Evolutionary conservation across 345 rosid species (phyloP), one percentile per base, ranked within the genome.

Genomic region (Hibiscus tridactylites): DNA sequence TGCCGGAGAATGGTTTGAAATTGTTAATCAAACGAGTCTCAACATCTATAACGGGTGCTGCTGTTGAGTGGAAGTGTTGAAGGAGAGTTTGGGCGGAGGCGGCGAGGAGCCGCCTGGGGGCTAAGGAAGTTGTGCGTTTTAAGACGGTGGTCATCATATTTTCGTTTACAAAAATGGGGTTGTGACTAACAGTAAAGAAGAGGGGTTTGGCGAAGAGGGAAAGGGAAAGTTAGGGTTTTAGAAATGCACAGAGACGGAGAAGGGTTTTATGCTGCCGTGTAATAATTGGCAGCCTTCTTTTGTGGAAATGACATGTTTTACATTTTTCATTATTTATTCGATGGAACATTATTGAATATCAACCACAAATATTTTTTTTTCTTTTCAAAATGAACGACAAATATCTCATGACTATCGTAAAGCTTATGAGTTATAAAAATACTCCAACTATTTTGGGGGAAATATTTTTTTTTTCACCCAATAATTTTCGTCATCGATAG

Each of bases 141-240:
- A 68, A 28, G 59, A 68, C 59, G 9, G 28, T 68, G 59, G n/a
- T 68, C 71, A 67, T 67, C 71, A 68, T 68, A 10, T 49, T 46
- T 46, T 39, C 16, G 24, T 42, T 21, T 29, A 3, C 28, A 11
- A 42, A 13, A 66, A 26, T 24, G 3, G 10, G 9, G 57, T 16
- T 16, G 10, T 58, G 26, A 9, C 26, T 15, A 50, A 29, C 44
- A 50, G 70, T 24, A 6, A 49, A 66, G 68, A 10, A 5, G 3
- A 19, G 33, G 19, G 28, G 3, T 9, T 13, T 3, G 42, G 60
- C 3, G 16, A 58, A 24, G 13, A 17, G 12, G 52, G 17, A 16
- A 52, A 65, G 9, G 11, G 54, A 5, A 24, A 58, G 61, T 58
- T 49, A 68, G 71, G 71, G 71, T 68, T 68, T 68, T 68, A 68